Conservation (phyloP, 2,329 filamentous ascomycete genomes). For the Aspergillus sp. region DNA sequence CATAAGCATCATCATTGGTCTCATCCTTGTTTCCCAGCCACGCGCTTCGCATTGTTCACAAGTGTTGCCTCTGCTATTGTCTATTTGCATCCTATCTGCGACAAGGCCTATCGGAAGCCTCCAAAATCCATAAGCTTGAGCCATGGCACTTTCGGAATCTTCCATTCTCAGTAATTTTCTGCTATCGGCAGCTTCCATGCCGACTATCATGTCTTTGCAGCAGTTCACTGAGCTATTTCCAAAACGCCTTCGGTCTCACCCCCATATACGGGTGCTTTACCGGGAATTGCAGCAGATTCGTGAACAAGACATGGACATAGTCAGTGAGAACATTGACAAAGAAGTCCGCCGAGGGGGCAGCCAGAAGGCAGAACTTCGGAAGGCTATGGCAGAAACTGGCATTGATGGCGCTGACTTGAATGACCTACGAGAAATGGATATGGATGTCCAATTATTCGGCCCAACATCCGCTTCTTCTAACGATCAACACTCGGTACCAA, state of each 20-base stretch:
- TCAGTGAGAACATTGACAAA: conserved; percentile 55
- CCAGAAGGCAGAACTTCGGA: conserved; percentile 40
- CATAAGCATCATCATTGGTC: not conserved
- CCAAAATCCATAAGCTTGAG: conserved; percentile 16
- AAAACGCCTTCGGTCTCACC: conserved; percentile 61
- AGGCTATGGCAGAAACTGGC: conserved; percentile 29
- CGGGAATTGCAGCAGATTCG: conserved; percentile 76
- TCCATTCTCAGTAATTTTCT: conserved; percentile 77
- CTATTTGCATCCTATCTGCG: not conserved
- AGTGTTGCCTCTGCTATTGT: not conserved
- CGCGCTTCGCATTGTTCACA: not conserved
- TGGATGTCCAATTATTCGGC: conserved; percentile 62
- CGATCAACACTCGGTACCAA: conserved; percentile 59
- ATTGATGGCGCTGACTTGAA: conserved; percentile 33
- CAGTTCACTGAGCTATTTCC: conserved; percentile 79
- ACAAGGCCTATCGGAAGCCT: not conserved
- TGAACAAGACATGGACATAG: conserved; percentile 65
- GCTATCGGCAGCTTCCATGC: conserved; percentile 71
- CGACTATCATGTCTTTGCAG: conserved; percentile 69
- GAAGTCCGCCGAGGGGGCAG: conserved; percentile 37
- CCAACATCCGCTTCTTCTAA: conserved; percentile 41
- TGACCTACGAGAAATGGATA: conserved; percentile 41
- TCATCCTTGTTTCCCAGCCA: not conserved
- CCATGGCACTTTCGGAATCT: conserved; percentile 72
- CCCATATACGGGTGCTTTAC: conserved; percentile 70